Base-by-base conservation (phyloP, 805 yeast genomes). In the Teunomyces lycoperdinae region DNA sequence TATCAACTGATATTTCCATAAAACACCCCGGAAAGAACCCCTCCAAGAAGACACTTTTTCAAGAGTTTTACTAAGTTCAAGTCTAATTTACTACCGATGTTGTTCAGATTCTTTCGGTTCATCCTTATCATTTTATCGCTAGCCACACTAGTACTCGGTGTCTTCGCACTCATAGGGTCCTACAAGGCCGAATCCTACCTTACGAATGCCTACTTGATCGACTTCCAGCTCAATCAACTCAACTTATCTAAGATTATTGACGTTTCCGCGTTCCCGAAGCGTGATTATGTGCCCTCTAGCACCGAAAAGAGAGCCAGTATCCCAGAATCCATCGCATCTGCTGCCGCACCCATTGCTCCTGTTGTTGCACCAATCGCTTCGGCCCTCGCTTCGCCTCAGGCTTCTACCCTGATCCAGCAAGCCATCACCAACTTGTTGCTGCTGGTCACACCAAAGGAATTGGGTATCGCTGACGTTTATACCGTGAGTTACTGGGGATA, bases 401-500 rank as follows among this genome's bases (percentile, higher is more conserved):
- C 26, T 13, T 20, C 42, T 13, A 27, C 30, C 10, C 29, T 13
- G 17, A 14, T 32, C 11, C 35, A 29, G 13, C 13, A 14, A n/a
- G 32, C 43, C 5, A 31, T 42, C 20, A 8, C n/a, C 26, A 31
- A 42, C 38, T 26, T 31, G 13, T 31, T 32, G 35, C 29, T 5
- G 29, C n/a, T 7, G 16, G 29, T 42, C 3, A 31, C 36, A 29
- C 30, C 27, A 4, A 5, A 17, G 13, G 68, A 68, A 43, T 58
- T 73, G 50, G 78, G 78, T 1, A 59, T 73, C 16, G 60, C 77
- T 3, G 74, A 73, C 39, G 69, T 68, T 24, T 73, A 73, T 48
- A 61, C 71, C 28, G 50, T 71, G 24, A 60, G 73, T 39, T 70
- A 59, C 52, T 73, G 77, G 74, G 78, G 78, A 33, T 73, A 73